Conservation (phyloP, 257 asterid genomes). For the Vinca minor region DNA sequence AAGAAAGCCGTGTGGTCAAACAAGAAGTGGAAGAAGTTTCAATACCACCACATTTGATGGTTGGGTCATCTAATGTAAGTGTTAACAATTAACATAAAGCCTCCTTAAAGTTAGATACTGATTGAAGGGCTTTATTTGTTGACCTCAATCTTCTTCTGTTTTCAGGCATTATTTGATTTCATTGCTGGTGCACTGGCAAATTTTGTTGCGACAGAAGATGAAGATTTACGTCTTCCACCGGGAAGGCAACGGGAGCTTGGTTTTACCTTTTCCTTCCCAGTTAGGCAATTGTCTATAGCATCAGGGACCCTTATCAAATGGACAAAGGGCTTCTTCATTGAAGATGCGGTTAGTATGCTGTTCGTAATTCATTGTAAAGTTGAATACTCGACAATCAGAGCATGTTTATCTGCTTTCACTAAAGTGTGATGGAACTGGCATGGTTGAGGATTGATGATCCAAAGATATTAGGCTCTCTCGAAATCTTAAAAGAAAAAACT, state of each 20-base stretch:
- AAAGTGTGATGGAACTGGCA: not conserved
- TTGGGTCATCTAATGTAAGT: slow-evolving; percentile 75
- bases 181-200: slow-evolving; percentile 61
- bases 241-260: slow-evolving; percentile 88
- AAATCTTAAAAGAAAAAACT: too few species aligned
- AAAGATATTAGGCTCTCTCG: not conserved
- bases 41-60: slow-evolving; percentile 85
- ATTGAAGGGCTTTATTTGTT: not conserved
- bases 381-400: not conserved
- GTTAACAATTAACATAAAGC: not conserved
- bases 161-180: slow-evolving; percentile 69
- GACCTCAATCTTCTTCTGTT: slow-evolving; percentile 5
- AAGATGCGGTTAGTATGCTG: slow-evolving; percentile 53
- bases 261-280: slow-evolving; percentile 93
- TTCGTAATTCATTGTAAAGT: slow-evolving; percentile 6
- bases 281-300: slow-evolving; percentile 63
- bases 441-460: slow-evolving; percentile 1
- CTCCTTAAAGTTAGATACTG: slow-evolving; percentile 10
- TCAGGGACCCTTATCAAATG: slow-evolving; percentile 84
- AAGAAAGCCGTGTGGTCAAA: slow-evolving; percentile 35
- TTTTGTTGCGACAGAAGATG: slow-evolving; percentile 69
- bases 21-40: slow-evolving; percentile 61
- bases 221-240: slow-evolving; percentile 44
- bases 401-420: slow-evolving; percentile 2
- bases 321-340: slow-evolving; percentile 87